phyloP scores from a whole-genome alignment of 176 grass and related monocot genomes.

The Aegilops bicornis region DNA sequence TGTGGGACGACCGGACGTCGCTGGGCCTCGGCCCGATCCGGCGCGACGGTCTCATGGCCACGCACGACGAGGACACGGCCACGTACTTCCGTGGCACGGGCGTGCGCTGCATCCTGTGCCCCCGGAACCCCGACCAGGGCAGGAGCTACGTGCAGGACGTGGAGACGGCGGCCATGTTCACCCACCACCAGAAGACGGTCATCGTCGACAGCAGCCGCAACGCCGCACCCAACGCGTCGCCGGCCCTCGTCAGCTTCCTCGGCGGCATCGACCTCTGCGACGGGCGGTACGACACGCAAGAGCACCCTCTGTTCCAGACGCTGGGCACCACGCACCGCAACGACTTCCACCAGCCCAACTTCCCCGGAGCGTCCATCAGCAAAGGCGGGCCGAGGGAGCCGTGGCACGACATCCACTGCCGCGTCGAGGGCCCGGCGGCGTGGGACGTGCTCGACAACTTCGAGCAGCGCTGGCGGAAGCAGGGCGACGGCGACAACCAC shows the following conservation, averaged over 20 bases:
- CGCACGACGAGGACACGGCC: constrained; percentile 74
- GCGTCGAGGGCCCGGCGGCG: constrained; percentile 57
- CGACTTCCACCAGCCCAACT: constrained; percentile 81
- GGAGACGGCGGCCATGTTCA: constrained; percentile 77
- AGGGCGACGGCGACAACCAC: constrained; percentile 22
- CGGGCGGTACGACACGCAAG: constrained; percentile 65
- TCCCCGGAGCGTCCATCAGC: constrained; percentile 31
- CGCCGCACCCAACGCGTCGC: not conserved
- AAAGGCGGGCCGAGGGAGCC: constrained; percentile 77
- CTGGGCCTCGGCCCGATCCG: constrained; percentile 58
- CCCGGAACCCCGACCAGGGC: constrained; percentile 61
- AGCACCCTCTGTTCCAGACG: constrained; percentile 64
- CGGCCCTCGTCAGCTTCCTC: constrained; percentile 45
- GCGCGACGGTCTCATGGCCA: constrained; percentile 89
- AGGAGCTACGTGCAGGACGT: constrained; percentile 71
- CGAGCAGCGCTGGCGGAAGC: constrained; percentile 68
- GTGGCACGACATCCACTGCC: constrained; percentile 74
- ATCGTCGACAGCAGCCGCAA: constrained; percentile 39
- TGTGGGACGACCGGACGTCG: constrained; percentile 91
- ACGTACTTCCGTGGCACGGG: constrained; percentile 41
- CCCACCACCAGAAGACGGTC: constrained; percentile 90
- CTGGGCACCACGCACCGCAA: constrained; percentile 26
- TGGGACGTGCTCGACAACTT: constrained; percentile 70
- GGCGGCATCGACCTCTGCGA: constrained; percentile 83
- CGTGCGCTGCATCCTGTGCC: constrained; percentile 77